phyloP scores from a whole-genome alignment of 192 early-diverging fungal genomes.

The Entophlyctis luteolus region DNA sequence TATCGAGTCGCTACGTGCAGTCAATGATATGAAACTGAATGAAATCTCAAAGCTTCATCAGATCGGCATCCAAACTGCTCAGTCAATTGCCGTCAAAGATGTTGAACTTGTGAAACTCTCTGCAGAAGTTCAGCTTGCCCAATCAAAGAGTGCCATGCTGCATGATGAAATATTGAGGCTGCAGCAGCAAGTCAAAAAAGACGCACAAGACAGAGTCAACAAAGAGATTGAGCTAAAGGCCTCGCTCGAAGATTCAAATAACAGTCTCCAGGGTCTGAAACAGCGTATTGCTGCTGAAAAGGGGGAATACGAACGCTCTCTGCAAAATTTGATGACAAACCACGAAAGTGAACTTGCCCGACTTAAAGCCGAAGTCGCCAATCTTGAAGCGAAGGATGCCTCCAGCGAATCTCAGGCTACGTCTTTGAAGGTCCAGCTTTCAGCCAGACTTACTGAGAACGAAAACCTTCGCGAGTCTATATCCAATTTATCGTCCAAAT shows the following conservation, averaged over 20 bases:
- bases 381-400: background rate
- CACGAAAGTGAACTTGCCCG: background rate
- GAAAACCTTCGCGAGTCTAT: background rate
- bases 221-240: background rate
- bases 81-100: background rate
- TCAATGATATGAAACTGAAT: background rate
- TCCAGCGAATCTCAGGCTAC: background rate
- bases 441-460: background rate
- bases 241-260: background rate
- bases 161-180: background rate
- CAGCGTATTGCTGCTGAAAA: background rate
- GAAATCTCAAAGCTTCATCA: conserved; percentile 3
- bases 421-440: background rate
- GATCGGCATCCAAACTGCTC: background rate
- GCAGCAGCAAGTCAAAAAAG: background rate
- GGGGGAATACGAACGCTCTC: background rate
- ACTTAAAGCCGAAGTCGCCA: background rate
- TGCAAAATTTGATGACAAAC: background rate
- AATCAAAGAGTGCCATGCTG: background rate
- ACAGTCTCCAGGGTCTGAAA: background rate
- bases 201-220: background rate
- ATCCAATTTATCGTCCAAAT: no score
- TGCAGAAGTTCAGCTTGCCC: background rate
- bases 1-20: background rate
- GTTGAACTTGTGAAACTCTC: background rate